Conservation (phyloP, 1,284 basidiomycete genomes). For the Golubevia pallescens region DNA sequence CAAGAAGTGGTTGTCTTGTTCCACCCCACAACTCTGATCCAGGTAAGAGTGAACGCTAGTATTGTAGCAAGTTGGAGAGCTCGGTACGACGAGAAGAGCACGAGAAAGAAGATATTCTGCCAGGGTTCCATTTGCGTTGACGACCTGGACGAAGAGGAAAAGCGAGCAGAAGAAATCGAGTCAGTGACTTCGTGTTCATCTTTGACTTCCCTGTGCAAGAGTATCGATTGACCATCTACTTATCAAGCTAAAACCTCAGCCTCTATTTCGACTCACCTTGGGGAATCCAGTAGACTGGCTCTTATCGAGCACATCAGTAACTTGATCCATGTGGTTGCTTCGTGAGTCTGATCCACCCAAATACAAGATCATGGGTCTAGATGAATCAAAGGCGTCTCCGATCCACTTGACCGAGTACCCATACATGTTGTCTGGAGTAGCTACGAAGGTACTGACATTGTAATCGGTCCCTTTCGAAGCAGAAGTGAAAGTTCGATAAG, state of each 20-base stretch:
- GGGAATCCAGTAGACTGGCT: slow-evolving; percentile 4
- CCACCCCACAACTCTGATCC: background rate
- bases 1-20: slow-evolving; percentile 2
- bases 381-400: background rate
- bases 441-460: slow-evolving; percentile 9
- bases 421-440: background rate
- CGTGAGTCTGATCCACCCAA: slow-evolving; percentile 8
- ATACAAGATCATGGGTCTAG: slow-evolving; percentile 4
- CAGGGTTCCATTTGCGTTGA: slow-evolving; percentile 2
- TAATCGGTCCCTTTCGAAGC: slow-evolving; percentile 6
- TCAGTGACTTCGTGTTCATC: too few species aligned
- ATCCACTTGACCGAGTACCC: slow-evolving; percentile 10
- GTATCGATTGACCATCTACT: too few species aligned
- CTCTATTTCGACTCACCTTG: too few species aligned
- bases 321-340: background rate
- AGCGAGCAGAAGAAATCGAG: too few species aligned
- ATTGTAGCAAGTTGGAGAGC: slow-evolving; percentile 5
- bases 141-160: too few species aligned
- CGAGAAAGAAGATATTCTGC: background rate
- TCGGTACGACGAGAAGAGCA: slow-evolving; percentile 5
- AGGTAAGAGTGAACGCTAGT: slow-evolving; percentile 1
- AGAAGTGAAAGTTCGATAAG: slow-evolving; percentile 2
- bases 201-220: too few species aligned
- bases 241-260: too few species aligned
- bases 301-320: slow-evolving; percentile 7